Evolutionary conservation across 2,329 filamentous ascomycete genomes (phyloP).

Genomic region (Fusarium sp.): DNA sequence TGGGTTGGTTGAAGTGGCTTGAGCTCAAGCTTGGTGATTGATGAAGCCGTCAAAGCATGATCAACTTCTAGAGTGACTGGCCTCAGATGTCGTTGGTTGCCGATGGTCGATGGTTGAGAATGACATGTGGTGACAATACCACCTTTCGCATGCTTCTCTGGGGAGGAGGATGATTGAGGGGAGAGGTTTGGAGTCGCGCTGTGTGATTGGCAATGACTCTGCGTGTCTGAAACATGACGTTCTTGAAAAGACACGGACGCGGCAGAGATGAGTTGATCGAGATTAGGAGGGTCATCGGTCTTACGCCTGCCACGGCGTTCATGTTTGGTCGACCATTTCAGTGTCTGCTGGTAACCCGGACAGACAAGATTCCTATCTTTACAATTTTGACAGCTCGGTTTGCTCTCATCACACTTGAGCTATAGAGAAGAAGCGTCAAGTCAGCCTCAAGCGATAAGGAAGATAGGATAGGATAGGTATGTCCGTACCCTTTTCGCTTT

Average conservation of each 20-base stretch:
- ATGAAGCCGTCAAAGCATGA: background rate
- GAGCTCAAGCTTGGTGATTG: slow-evolving; percentile 1
- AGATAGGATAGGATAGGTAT: background rate
- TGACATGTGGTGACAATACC: accelerated
- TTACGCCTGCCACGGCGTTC: slow-evolving; percentile 10
- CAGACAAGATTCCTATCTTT: slow-evolving; percentile 1
- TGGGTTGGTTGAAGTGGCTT: background rate
- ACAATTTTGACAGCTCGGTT: slow-evolving; percentile 23
- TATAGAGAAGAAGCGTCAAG: background rate
- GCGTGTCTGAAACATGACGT: background rate
- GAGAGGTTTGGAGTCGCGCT: background rate
- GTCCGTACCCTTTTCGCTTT: slow-evolving; percentile 25
- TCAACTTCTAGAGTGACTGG: background rate
- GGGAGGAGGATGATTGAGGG: background rate
- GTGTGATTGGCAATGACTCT: background rate
- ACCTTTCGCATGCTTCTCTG: background rate
- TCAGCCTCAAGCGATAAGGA: background rate
- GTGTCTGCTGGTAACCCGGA: slow-evolving; percentile 26
- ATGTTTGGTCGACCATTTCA: slow-evolving; percentile 33
- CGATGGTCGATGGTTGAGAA: background rate
- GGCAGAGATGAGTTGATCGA: slow-evolving; percentile 22
- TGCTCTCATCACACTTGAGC: slow-evolving; percentile 30
- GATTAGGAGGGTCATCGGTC: slow-evolving; percentile 9
- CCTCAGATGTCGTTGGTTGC: background rate
- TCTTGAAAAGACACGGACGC: slow-evolving; percentile 23